Conservation (phyloP, 106 monocot species). For the Cymbidium sinense region DNA sequence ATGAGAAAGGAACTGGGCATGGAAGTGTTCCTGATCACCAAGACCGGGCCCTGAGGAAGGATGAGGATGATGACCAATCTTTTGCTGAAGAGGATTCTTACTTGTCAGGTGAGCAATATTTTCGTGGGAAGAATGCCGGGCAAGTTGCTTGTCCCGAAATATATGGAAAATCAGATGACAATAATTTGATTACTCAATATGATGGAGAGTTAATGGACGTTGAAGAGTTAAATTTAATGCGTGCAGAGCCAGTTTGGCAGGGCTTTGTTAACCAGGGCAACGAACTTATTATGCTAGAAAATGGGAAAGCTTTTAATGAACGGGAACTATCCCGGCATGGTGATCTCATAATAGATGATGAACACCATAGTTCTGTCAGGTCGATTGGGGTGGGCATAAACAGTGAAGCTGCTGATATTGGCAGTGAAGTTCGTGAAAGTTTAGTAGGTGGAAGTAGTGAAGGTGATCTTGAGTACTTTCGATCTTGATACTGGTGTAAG, state of each 20-base stretch:
- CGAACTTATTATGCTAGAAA: conserved; percentile 56
- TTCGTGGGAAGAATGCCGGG: conserved; percentile 44
- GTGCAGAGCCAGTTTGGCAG: conserved; percentile 80
- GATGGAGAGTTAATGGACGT: conserved; percentile 79
- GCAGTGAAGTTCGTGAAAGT: conserved; percentile 84
- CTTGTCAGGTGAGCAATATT: conserved; percentile 80
- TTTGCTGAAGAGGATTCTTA: conserved; percentile 91
- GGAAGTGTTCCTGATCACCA: conserved; percentile 54
- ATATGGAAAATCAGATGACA: conserved; percentile 34
- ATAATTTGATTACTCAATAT: conserved; percentile 75
- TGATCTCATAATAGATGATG: conserved; percentile 69
- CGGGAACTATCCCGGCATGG: conserved; percentile 33
- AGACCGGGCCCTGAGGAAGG: conserved; percentile 40
- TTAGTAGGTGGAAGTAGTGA: conserved; percentile 80
- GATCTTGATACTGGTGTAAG: conserved; percentile 47
- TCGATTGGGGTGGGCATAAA: conserved; percentile 96
- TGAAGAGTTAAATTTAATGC: conserved; percentile 85
- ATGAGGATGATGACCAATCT: conserved; percentile 87
- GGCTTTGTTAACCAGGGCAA: conserved; percentile 81
- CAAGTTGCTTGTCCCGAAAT: conserved; percentile 40
- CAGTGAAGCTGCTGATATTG: conserved; percentile 89
- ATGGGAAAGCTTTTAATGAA: conserved; percentile 43
- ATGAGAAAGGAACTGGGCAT: conserved; percentile 72
- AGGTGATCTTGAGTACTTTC: conserved; percentile 78
- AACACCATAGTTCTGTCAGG: conserved; percentile 82